Conservation (phyloP, 169 alveolate genomes). For the Hepatocystis sp. region DNA sequence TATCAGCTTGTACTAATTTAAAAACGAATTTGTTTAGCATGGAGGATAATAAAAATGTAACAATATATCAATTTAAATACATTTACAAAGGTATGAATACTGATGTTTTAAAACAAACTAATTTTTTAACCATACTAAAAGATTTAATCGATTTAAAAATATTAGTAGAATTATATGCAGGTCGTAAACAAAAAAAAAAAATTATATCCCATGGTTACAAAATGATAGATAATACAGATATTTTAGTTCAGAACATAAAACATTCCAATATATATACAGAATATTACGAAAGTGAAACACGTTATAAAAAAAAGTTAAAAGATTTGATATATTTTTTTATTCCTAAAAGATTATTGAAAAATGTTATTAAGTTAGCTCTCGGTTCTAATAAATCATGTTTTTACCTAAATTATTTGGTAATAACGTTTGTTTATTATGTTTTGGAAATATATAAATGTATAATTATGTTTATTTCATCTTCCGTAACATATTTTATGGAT, state of each 20-base stretch:
- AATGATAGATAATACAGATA: conserved; percentile 17
- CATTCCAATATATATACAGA: conserved; percentile 7
- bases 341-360: conserved; percentile 3
- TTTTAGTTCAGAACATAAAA: conserved; percentile 36
- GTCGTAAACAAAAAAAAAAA: no score
- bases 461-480: conserved; percentile 12
- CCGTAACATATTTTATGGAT: conserved; percentile 13
- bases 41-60: no score
- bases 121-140: conserved; percentile 19
- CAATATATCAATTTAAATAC: no score
- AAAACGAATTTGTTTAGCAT: no score
- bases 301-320: conserved; percentile 35
- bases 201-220: no score
- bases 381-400: no score
- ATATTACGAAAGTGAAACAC: conserved; percentile 15
- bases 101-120: conserved; percentile 32
- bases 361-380: no score
- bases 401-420: conserved; percentile 22
- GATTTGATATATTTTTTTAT: conserved; percentile 66
- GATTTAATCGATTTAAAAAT: conserved; percentile 39
- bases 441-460: conserved; percentile 61
- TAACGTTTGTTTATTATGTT: conserved; percentile 28
- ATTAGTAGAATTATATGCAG: conserved; percentile 26
- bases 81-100: conserved; percentile 33
- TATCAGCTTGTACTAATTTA: no score